Evolutionary conservation across 2,329 filamentous ascomycete genomes (phyloP).

Genomic region (Orbilia blumenaviensis): DNA sequence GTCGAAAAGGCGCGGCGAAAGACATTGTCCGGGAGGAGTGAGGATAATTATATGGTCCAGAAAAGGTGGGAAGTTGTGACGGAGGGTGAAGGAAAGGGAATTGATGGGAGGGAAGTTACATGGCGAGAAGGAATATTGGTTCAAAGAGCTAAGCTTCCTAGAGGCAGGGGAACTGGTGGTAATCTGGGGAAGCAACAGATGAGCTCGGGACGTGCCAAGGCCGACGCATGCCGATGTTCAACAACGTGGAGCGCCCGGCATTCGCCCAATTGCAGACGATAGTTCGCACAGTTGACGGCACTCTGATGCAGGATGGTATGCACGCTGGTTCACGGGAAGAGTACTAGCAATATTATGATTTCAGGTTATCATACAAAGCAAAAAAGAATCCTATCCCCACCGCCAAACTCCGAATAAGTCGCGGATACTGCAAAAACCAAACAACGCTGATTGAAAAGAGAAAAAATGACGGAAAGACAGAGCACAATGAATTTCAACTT

Average conservation of each 20-base stretch:
- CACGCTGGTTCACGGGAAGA: background rate
- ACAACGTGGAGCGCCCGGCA: background rate
- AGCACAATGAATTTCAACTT: constrained; percentile 2
- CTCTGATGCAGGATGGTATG: background rate
- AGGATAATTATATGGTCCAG: background rate
- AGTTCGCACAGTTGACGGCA: background rate
- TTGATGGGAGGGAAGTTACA: constrained; percentile 12
- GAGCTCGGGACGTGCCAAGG: constrained; percentile 46
- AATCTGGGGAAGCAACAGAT: constrained; percentile 43
- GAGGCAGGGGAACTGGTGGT: constrained; percentile 19
- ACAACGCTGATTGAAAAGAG: constrained; percentile 4
- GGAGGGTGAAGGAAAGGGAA: background rate
- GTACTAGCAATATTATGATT: background rate
- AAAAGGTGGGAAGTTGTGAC: background rate
- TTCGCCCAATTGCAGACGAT: background rate
- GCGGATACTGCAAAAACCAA: constrained; percentile 14
- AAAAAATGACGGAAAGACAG: background rate
- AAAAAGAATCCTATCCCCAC: constrained; percentile 1
- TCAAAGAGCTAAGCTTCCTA: constrained; percentile 46
- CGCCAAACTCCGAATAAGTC: constrained; percentile 32
- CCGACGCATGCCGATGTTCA: constrained; percentile 52
- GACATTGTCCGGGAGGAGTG: too few relatives aligned
- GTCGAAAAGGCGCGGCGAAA: constrained; percentile 47
- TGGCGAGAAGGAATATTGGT: constrained; percentile 34
- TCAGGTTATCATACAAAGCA: constrained; percentile 8